Base-by-base conservation (phyloP, 106 monocot genomes). In the Apostasia ramifera region DNA sequence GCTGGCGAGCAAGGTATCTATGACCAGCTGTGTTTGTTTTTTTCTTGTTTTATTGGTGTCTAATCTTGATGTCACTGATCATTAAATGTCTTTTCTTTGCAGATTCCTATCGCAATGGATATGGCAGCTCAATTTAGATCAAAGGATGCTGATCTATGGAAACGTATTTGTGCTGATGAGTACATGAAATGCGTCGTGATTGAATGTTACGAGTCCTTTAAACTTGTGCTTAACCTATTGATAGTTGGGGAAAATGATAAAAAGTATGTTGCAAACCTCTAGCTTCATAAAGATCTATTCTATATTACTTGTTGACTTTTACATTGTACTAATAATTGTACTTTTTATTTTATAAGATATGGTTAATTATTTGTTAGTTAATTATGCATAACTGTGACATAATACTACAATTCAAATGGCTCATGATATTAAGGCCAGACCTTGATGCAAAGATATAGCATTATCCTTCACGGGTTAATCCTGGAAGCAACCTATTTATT, bases 31-130 rank as follows among this genome's bases (percentile, higher is more conserved):
- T 63, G 37, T 59, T 53, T 46, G 8, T 8, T 54, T 13, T 6
- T 40, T 40, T 14, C 39, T 58, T 8, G 39, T 14, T 41, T 45
- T 15, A 43, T 2, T 70, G 1, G 6, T 71, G 8, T 38, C 2
- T 11, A 48, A 38, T 57, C 8, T 3, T 74, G 3, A 3, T 14
- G 40, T 6, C 38, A 43, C 8, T 44, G 13, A 47, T 54, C 4
- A 1, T 46, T 14, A 8, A 37, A 6, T 72, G 2, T 53, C 57
- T 11, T 53, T 59, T 67, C 8, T 3, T 5, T 50, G 50, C 50
- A 92, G 92, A 85, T 92, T 48, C 88, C 92, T 43, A 88, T 88
- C 69, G 92, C 92, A 66, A 40, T 92, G 55, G 88, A 88, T 63
- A 92, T 92, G 88, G 92, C 92, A 6, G 73, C 71, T 74, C 82